Evolutionary conservation across 2,329 filamentous ascomycete species (phyloP).

Genomic region (Tympanopsis confertula): DNA sequence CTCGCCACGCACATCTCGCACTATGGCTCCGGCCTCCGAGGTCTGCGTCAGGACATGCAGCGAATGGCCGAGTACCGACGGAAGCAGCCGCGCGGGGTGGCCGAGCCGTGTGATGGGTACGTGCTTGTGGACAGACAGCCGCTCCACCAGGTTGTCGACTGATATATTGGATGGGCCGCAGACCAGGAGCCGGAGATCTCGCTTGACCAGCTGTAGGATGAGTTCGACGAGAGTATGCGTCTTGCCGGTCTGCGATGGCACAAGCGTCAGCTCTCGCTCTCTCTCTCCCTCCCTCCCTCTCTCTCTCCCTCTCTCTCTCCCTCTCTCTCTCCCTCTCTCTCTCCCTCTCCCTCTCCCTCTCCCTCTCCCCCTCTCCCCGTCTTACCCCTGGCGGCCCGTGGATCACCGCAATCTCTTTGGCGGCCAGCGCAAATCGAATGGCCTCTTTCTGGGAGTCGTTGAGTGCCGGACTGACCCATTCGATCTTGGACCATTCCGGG

Average conservation of each 20-base stretch:
- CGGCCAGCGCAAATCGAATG: constrained; percentile 71
- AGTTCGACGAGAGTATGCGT: constrained; percentile 93
- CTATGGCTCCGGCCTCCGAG: constrained; percentile 79
- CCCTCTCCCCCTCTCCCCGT: too few species aligned
- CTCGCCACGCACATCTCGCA: constrained; percentile 79
- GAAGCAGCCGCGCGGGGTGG: constrained; percentile 81
- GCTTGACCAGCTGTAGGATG: constrained; percentile 76
- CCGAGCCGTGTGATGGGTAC: constrained; percentile 81
- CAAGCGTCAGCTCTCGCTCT: constrained; percentile 3
- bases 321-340: too few species aligned
- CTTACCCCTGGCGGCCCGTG: constrained; percentile 79
- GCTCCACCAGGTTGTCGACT: constrained; percentile 95
- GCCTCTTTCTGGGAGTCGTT: constrained; percentile 60
- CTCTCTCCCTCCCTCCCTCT: too few species aligned
- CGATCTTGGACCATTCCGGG: constrained; percentile 29
- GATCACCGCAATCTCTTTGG: constrained; percentile 74
- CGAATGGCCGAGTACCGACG: constrained; percentile 78
- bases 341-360: too few species aligned
- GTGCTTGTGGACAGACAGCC: constrained; percentile 67
- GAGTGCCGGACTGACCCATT: constrained; percentile 51
- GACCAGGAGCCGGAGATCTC: constrained; percentile 68
- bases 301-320: too few species aligned
- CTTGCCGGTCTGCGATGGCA: constrained; percentile 63
- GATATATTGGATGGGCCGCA: constrained; percentile 95
- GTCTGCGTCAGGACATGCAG: constrained; percentile 84